Evolutionary conservation across 2,329 filamentous ascomycete genomes (phyloP).

Genomic region (Xylaria sp.): DNA sequence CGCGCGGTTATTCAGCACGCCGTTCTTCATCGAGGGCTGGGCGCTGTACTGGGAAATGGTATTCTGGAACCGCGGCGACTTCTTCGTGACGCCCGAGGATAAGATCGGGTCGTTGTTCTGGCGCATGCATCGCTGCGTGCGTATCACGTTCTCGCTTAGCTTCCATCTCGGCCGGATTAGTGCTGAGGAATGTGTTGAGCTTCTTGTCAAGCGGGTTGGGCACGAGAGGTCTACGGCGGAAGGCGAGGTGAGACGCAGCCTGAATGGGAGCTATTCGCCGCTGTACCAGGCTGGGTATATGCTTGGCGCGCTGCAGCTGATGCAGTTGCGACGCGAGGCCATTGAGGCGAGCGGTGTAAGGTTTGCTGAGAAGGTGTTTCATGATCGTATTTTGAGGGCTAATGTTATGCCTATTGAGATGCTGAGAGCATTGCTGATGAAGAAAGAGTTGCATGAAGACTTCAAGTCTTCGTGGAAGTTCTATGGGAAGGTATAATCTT

Average conservation of each 20-base stretch:
- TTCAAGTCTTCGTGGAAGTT: slow-evolving; percentile 63
- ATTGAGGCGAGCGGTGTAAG: slow-evolving; percentile 49
- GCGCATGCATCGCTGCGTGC: slow-evolving; percentile 70
- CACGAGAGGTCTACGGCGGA: slow-evolving; percentile 69
- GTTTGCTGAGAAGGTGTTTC: slow-evolving; percentile 64
- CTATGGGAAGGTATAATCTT: slow-evolving; percentile 48
- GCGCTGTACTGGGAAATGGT: slow-evolving; percentile 71
- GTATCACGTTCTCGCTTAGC: slow-evolving; percentile 67
- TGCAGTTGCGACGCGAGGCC: slow-evolving; percentile 60
- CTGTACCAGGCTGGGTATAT: slow-evolving; percentile 70
- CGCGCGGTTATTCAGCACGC: slow-evolving; percentile 60
- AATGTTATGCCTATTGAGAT: slow-evolving; percentile 67
- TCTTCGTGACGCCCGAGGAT: slow-evolving; percentile 61
- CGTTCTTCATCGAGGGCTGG: slow-evolving; percentile 71
- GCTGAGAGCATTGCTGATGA: slow-evolving; percentile 59
- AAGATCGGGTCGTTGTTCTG: slow-evolving; percentile 69
- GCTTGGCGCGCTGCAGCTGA: slow-evolving; percentile 67
- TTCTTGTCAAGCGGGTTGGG: slow-evolving; percentile 65
- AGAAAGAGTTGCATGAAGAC: slow-evolving; percentile 54
- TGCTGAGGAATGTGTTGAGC: slow-evolving; percentile 64
- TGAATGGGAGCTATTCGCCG: slow-evolving; percentile 66
- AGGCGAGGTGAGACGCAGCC: slow-evolving; percentile 67
- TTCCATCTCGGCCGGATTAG: slow-evolving; percentile 67
- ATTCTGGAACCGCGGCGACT: slow-evolving; percentile 64
- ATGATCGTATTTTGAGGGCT: slow-evolving; percentile 61